Conservation (phyloP, 139 green algal species). For the Astrephomene gubernaculifera region DNA sequence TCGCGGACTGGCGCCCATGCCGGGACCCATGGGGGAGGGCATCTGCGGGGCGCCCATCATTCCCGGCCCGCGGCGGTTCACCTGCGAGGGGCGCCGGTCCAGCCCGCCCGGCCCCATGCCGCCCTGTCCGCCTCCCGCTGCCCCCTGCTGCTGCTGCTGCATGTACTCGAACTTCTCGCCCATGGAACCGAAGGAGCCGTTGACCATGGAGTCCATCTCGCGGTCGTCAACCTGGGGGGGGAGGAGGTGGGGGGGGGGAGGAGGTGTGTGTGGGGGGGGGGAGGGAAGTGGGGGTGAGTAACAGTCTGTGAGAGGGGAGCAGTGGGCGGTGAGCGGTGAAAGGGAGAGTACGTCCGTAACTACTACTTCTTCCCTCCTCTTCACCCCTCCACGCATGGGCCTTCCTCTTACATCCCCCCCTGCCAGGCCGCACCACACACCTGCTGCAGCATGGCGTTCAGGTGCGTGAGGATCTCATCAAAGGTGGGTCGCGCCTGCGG, state of each 20-base stretch:
- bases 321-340: too few relatives aligned
- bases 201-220: conserved; percentile 43
- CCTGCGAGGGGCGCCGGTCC: conserved; percentile 30
- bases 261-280: not conserved
- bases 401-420: too few relatives aligned
- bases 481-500: conserved; percentile 59
- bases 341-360: too few relatives aligned
- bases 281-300: not conserved
- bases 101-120: not conserved
- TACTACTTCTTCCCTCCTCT: too few relatives aligned
- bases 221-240: conserved; percentile 43
- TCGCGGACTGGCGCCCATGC: conserved; percentile 4
- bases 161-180: conserved; percentile 54
- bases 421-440: too few relatives aligned
- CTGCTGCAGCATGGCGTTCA: conserved; percentile 58
- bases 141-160: conserved; percentile 31
- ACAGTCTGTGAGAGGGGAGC: too few relatives aligned
- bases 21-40: conserved; percentile 33
- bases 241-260: not conserved
- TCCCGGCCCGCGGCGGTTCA: conserved; percentile 8
- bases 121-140: not conserved
- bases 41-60: not conserved
- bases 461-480: conserved; percentile 53
- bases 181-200: conserved; percentile 42
- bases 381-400: too few relatives aligned